These are phyloP conservation scores for Heterobasidion annosum DNA, from an alignment of 1,284 basidiomycete genomes.

Conservation along the genomic window DNA sequence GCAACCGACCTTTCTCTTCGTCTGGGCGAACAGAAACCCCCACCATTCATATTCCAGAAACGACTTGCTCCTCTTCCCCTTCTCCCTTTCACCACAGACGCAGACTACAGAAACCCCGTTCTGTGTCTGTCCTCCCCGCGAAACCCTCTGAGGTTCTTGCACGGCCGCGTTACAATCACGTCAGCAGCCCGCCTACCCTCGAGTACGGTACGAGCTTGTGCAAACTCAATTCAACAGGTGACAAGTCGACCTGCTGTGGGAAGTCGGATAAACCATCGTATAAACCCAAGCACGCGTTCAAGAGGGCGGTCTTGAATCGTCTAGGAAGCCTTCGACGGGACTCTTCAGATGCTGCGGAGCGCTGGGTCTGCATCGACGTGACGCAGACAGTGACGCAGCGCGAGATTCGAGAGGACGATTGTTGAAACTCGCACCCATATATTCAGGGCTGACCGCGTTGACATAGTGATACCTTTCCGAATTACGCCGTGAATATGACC, in stretches of 20 bases:
- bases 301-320: neutral
- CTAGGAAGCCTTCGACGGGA: neutral
- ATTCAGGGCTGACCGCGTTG: too few species aligned
- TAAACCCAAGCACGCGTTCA: neutral
- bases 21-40: constrained; percentile 11
- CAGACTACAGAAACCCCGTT: neutral
- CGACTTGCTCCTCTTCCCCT: constrained; percentile 3
- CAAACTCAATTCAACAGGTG: neutral
- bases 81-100: constrained; percentile 5
- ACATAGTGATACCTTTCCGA: too few species aligned
- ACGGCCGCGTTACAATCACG: constrained; percentile 21
- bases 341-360: neutral
- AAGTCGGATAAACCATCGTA: neutral
- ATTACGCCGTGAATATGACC: too few species aligned
- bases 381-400: neutral
- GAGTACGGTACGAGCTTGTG: neutral
- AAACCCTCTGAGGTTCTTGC: constrained; percentile 21
- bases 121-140: constrained; percentile 12
- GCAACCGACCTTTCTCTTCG: constrained; percentile 10
- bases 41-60: constrained; percentile 10
- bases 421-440: neutral
- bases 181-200: neutral
- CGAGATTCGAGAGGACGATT: neutral
- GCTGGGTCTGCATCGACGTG: neutral
- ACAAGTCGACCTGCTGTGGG: neutral